Conservation (phyloP, 78 protist species). For the Acrasis kona region DNA sequence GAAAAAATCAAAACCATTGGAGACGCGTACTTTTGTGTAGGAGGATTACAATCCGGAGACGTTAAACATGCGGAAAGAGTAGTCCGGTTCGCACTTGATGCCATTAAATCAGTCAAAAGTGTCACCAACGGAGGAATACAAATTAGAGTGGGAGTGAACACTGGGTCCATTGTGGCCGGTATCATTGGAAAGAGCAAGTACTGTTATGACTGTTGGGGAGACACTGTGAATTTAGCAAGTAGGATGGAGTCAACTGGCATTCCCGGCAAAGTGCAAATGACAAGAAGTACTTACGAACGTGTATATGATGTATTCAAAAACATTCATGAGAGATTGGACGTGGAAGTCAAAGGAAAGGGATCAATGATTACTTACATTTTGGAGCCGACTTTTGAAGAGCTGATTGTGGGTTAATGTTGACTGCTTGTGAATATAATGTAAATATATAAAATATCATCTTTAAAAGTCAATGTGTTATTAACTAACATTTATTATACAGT, state of each 20-base stretch:
- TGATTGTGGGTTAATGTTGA: no score
- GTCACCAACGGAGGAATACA: neutral
- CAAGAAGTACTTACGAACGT: conserved; percentile 3
- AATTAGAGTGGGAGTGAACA: conserved; percentile 19
- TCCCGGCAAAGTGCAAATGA: neutral
- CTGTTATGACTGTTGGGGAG: conserved; percentile 23
- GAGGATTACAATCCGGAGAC: neutral
- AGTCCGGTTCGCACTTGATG: neutral
- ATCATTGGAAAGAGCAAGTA: conserved; percentile 16
- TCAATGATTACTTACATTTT: no score
- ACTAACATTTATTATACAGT: no score
- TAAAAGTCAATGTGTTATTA: no score
- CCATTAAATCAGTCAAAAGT: neutral
- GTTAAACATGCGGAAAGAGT: neutral
- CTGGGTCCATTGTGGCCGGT: conserved; percentile 23
- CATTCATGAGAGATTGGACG: neutral
- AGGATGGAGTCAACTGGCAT: conserved; percentile 47
- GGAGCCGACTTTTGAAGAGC: no score
- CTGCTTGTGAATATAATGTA: no score
- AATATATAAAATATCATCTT: no score
- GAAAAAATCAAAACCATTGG: conserved; percentile 47
- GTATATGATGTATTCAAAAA: neutral
- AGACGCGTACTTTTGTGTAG: conserved; percentile 33
- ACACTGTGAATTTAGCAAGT: conserved; percentile 52
- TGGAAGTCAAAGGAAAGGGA: neutral